phyloP scores from a whole-genome alignment of 441 rosid species.

The Sinapis alba region DNA sequence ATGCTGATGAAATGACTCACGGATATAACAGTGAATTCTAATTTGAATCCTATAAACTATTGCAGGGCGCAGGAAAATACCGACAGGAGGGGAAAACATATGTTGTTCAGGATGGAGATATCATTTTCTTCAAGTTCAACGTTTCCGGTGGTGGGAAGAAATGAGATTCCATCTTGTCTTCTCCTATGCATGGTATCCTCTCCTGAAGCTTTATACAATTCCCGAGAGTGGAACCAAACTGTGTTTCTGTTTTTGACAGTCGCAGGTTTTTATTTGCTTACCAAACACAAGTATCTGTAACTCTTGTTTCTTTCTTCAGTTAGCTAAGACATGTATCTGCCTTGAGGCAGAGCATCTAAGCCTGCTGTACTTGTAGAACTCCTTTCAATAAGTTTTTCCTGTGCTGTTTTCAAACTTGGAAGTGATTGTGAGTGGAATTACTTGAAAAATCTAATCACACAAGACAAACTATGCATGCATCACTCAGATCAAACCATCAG shows the following conservation, averaged over 20 bases:
- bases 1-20: background rate
- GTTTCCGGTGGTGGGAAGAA: slow-evolving; percentile 97
- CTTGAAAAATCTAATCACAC: too few relatives aligned
- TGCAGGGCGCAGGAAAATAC: slow-evolving; percentile 92
- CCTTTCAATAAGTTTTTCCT: background rate
- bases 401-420: background rate
- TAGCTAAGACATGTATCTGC: background rate
- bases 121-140: slow-evolving; percentile 96
- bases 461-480: too few relatives aligned
- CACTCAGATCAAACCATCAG: too few relatives aligned
- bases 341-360: slow-evolving; percentile 21
- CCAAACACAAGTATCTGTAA: slow-evolving; percentile 32
- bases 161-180: slow-evolving; percentile 43
- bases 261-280: slow-evolving; percentile 15
- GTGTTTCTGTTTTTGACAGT: slow-evolving; percentile 20
- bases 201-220: slow-evolving; percentile 23
- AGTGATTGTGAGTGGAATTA: background rate
- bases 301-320: slow-evolving; percentile 8
- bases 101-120: slow-evolving; percentile 90
- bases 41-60: background rate
- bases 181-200: slow-evolving; percentile 20
- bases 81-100: slow-evolving; percentile 95
- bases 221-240: slow-evolving; percentile 28
- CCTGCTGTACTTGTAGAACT: slow-evolving; percentile 10
- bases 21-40: background rate